Conservation (phyloP, 1,139 yeast species). For the Suhomyces bolitotheri region DNA sequence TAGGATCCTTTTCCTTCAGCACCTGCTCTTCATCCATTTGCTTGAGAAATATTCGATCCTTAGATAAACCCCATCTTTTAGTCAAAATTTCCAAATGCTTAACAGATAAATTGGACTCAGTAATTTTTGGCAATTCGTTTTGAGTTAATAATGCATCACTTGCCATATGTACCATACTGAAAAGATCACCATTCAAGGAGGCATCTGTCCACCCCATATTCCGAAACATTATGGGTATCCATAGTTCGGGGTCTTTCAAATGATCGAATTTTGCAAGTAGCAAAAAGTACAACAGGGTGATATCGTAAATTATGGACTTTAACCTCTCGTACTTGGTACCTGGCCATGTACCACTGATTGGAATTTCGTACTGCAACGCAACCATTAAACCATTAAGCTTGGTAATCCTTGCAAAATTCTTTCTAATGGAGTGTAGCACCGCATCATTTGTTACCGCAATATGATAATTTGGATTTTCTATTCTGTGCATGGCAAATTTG, state of each 20-base stretch:
- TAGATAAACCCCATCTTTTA: slow-evolving; percentile 25
- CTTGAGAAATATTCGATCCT: not conserved
- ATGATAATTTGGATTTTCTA: slow-evolving; percentile 23
- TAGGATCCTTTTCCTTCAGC: slow-evolving; percentile 3
- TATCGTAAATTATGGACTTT: slow-evolving; percentile 28
- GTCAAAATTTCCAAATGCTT: slow-evolving; percentile 33
- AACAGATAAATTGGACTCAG: slow-evolving; percentile 34
- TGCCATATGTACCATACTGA: slow-evolving; percentile 36
- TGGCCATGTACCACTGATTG: slow-evolving; percentile 41
- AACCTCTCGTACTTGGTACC: slow-evolving; percentile 27
- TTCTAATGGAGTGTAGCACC: slow-evolving; percentile 25
- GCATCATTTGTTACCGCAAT: slow-evolving; percentile 25
- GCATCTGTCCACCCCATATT: slow-evolving; percentile 37
- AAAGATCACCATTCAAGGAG: slow-evolving; percentile 33
- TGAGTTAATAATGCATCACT: slow-evolving; percentile 31
- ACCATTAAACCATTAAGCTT: slow-evolving; percentile 25
- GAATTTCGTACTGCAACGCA: slow-evolving; percentile 34
- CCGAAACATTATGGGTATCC: slow-evolving; percentile 30
- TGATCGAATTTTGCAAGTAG: slow-evolving; percentile 28
- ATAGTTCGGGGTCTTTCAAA: slow-evolving; percentile 28
- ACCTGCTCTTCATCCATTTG: too few species aligned
- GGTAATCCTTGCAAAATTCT: slow-evolving; percentile 26
- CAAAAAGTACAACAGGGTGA: slow-evolving; percentile 31
- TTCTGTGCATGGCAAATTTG: slow-evolving; percentile 29
- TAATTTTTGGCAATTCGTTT: slow-evolving; percentile 34